Base-by-base conservation (phyloP, 2,329 filamentous ascomycete species). In the Talaromyces atroroseus region DNA sequence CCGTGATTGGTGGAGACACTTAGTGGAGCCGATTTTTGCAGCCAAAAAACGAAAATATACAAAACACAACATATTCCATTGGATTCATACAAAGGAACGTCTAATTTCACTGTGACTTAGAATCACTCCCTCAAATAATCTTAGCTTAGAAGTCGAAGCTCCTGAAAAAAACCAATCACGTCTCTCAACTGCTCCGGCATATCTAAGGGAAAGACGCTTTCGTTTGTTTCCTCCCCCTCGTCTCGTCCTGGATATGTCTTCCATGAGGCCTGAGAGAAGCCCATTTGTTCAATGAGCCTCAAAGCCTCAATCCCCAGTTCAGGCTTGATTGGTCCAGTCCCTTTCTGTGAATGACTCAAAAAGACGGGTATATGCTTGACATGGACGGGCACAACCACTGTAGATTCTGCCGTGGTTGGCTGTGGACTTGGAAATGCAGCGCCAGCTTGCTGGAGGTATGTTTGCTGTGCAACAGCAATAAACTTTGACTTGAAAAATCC, bases 401-500 rank as follows among this genome's bases (percentile, higher is more conserved):
- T 48, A 26, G 44, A 24, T 36, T 24, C 7, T 10, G 26, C 23
- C 8, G 44, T n/a, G 21, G 5, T 23, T 10, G 24, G 20, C n/a
- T 53, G 49, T 34, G n/a, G 8, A 20, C 5, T 29, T 5, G 32
- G 36, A n/a, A 21, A 34, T 4, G 49, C 26, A 12, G 24, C n/a
- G 26, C 47, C 29, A 52, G 26, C 24, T 44, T 38, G 24, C 38
- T 54, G 46, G 14, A 49, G 16, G 12, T 56, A 45, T 34, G 38
- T 14, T 26, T 34, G 46, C 47, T 50, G 56, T 45, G 32, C 38
- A n/a, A 36, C 50, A 34, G 32, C 21, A 18, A 53, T 49, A 7
- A 49, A 44, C 1, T 42, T 47, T n/a, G 51, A 51, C 49, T 53
- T 59, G 21, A 56, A 59, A 16, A 57, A 57, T 23, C 42, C 49